Evolutionary conservation across 176 grass and related monocot genomes (phyloP), one percentile per base, ranked within the genome.

Genomic region (Eleusine indica): DNA sequence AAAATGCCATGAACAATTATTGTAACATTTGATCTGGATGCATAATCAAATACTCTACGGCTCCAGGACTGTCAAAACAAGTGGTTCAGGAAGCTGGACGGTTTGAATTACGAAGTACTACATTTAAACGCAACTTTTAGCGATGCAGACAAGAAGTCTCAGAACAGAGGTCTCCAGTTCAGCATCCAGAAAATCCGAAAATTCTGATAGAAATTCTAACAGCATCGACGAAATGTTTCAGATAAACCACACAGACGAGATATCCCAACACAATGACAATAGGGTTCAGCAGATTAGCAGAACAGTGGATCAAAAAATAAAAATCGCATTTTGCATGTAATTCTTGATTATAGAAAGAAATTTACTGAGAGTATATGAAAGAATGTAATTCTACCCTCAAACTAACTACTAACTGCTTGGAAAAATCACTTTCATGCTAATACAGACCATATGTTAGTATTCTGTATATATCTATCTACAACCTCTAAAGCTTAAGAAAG

Each of bases 401-500:
- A 43, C 68, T 70, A 18, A 52, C 38, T 63, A 76, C 3, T 22
- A 67, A 68, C 4, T 77, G 58, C 22, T 78, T 57, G 54, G 65
- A 66, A 60, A 58, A 14, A 51, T 1, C 21, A 43, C 30, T 78
- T 15, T 39, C 73, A 39, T 64, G 52, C 62, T 38, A 75, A 51
- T 52, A 67, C 14, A 79, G 39, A 17, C 61, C 44, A 74, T 44
- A 79, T 68, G 17, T 74, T 25, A 25, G 25, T 74, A 69, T 25
- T 14, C 54, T 11, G 11, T 25, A 25, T 28, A 9, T 22, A 62
- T n/a, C 21, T 58, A 70, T 39, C 28, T 58, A 48, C 44, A 48
- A 54, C 12, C 25, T 74, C 67, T 96, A 92, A 66, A 96, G 80
- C 71, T 99, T 93, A 17, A 99, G 87, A 84, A 96, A 99, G 66